phyloP scores from a whole-genome alignment of 768 basidiomycete species.

The Auriscalpium vulgare region DNA sequence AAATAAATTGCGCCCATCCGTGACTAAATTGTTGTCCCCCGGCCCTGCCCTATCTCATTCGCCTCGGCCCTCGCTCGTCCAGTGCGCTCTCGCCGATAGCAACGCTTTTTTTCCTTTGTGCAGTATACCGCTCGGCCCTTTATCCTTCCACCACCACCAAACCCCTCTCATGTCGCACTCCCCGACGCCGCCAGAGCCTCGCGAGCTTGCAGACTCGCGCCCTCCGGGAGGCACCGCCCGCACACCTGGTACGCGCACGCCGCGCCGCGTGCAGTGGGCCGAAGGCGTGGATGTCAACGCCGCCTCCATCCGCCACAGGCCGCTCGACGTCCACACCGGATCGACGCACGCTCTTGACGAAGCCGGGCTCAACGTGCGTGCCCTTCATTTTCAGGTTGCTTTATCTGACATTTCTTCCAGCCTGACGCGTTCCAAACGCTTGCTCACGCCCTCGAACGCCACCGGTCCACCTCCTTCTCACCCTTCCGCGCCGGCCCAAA shows the following conservation, averaged over 20 bases:
- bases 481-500: constrained; percentile 12
- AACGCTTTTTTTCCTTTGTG: too few species aligned
- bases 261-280: constrained; percentile 15
- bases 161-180: not conserved
- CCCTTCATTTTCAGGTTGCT: not conserved
- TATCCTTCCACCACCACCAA: too few species aligned
- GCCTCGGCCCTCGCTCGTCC: too few species aligned
- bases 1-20: too few species aligned
- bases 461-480: constrained; percentile 25
- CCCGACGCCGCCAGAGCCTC: not conserved
- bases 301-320: not conserved
- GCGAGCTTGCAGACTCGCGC: not conserved
- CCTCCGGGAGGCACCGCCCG: not conserved
- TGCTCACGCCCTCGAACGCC: constrained; percentile 44
- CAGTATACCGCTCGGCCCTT: too few species aligned
- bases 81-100: too few species aligned
- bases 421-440: constrained; percentile 40
- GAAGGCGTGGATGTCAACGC: not conserved
- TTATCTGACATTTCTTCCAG: constrained; percentile 24
- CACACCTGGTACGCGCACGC: constrained; percentile 7
- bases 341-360: constrained; percentile 43
- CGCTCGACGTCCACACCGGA: not conserved
- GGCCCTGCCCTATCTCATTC: too few species aligned
- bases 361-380: constrained; percentile 43
- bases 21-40: too few species aligned